These are phyloP conservation scores for Ottelia alismoides DNA, from an alignment of 106 monocot species.

Conservation along the genomic window DNA sequence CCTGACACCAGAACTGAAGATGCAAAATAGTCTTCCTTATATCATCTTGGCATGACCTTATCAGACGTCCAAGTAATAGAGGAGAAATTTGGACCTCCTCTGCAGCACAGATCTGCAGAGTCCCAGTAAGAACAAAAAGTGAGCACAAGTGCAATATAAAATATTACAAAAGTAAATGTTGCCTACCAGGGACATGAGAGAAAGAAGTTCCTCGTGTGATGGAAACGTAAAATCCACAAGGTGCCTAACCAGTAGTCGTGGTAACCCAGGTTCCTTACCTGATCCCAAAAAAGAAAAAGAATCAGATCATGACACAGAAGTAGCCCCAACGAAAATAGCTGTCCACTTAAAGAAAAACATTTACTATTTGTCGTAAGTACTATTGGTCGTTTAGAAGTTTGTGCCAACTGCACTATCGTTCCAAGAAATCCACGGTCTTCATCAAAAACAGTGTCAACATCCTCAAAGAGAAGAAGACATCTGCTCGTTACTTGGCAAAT, in stretches of 20 bases:
- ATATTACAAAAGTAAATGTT: not conserved
- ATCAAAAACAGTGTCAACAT: constrained; percentile 86
- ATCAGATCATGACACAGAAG: not conserved
- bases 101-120: constrained; percentile 58
- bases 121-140: constrained; percentile 1
- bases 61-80: constrained; percentile 33
- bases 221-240: constrained; percentile 58
- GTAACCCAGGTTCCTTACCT: constrained; percentile 72
- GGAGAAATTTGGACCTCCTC: constrained; percentile 44
- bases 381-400: constrained; percentile 84
- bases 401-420: constrained; percentile 72
- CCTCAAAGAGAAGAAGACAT: constrained; percentile 86
- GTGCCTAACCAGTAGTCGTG: constrained; percentile 29
- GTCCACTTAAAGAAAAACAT: constrained; percentile 5
- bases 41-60: constrained; percentile 56
- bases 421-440: constrained; percentile 86
- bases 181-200: constrained; percentile 44
- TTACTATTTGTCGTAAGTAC: constrained; percentile 93
- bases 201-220: constrained; percentile 53
- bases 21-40: constrained; percentile 73
- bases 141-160: not conserved
- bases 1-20: constrained; percentile 98
- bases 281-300: not conserved
- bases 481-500: constrained; percentile 35
- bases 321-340: not conserved